These are phyloP conservation scores for Platanthera zijinensis DNA, from an alignment of 106 monocot species.

Conservation along the genomic window DNA sequence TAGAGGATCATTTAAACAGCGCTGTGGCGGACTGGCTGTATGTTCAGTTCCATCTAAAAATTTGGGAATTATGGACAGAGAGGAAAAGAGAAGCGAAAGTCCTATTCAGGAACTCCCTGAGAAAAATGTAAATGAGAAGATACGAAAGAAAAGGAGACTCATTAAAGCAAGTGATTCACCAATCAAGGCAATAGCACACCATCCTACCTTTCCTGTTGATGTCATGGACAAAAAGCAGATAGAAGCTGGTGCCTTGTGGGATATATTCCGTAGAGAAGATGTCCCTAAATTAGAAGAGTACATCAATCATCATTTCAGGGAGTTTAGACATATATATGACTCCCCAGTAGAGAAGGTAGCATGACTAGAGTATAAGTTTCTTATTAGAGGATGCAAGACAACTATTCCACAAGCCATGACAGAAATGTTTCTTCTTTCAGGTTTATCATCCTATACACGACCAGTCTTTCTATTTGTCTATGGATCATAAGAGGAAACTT, in stretches of 20 bases:
- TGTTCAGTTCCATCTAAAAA: no score
- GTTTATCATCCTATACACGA: slow-evolving; percentile 68
- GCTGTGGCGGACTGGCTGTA: no score
- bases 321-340: slow-evolving; percentile 42
- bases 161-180: neutral
- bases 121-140: neutral
- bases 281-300: slow-evolving; percentile 29
- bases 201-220: no score
- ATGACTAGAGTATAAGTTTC: neutral
- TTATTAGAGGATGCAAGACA: neutral
- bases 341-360: slow-evolving; percentile 26
- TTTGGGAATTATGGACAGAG: no score
- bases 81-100: no score
- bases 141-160: neutral
- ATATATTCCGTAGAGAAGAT: slow-evolving; percentile 54
- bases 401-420: no score
- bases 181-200: neutral
- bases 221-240: neutral
- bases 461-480: slow-evolving; percentile 55
- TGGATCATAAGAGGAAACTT: slow-evolving; percentile 55
- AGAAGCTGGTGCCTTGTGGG: slow-evolving; percentile 52
- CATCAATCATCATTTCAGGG: slow-evolving; percentile 29
- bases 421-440: slow-evolving; percentile 15
- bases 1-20: neutral
- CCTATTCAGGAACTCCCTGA: neutral